Percentiles rank a stretch among this genome's conserved stretches.
phyloP scores from a whole-genome alignment of 192 early-diverging fungal species.

The Umbelopsis sp. region DNA sequence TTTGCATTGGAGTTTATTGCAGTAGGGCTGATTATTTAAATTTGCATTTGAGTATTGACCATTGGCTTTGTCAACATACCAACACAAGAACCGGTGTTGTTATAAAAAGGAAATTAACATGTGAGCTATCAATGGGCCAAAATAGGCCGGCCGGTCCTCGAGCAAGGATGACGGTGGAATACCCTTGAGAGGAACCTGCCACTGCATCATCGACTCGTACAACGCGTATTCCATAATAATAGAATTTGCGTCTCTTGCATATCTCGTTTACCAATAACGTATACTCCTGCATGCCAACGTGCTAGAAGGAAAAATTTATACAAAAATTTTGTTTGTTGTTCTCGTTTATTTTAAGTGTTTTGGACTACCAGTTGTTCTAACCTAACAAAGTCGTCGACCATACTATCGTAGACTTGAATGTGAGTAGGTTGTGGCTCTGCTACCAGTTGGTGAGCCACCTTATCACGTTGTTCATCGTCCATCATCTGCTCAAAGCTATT shows the following conservation, averaged over 20 bases:
- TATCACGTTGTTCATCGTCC: slow-evolving; percentile 19
- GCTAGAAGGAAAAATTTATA: not conserved
- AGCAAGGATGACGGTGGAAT: too few relatives aligned
- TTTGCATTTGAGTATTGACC: too few relatives aligned
- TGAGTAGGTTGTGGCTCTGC: slow-evolving; percentile 19
- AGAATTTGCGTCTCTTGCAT: too few relatives aligned
- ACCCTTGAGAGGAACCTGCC: too few relatives aligned
- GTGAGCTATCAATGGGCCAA: too few relatives aligned
- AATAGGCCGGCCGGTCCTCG: too few relatives aligned
- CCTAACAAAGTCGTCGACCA: slow-evolving; percentile 26
- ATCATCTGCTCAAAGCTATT: slow-evolving; percentile 35
- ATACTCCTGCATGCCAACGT: not conserved
- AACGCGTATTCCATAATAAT: too few relatives aligned
- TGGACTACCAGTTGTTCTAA: slow-evolving; percentile 20
- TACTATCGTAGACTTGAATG: slow-evolving; percentile 18
- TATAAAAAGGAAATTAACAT: too few relatives aligned
- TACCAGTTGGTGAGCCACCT: slow-evolving; percentile 23
- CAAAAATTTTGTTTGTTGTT: slow-evolving; percentile 18
- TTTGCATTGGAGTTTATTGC: not conserved
- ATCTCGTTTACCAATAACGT: not conserved
- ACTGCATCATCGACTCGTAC: too few relatives aligned
- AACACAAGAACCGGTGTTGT: too few relatives aligned
- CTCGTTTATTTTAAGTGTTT: slow-evolving; percentile 7
- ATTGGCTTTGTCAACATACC: too few relatives aligned
- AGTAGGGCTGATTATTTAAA: too few relatives aligned